Base-by-base conservation (phyloP, 768 basidiomycete genomes). In the Mrakia frigida region DNA sequence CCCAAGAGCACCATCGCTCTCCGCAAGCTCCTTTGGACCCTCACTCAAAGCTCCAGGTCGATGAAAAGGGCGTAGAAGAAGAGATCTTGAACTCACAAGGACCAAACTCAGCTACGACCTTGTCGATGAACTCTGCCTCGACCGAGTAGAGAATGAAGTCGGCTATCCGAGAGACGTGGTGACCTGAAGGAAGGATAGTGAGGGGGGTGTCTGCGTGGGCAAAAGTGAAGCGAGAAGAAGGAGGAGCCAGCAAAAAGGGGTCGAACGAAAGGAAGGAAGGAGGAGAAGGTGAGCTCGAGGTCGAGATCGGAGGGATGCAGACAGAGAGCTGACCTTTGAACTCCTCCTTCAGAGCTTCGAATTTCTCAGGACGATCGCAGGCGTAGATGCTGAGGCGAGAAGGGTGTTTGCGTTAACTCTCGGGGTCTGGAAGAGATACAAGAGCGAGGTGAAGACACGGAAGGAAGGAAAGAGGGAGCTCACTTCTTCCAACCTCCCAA, bases 71-170 rank as follows among this genome's bases (percentile, higher is more conserved):
- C 56, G 18, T 43, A 39, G 21, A n/a, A 9, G 18, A 71, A 33
- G 25, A 59, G 13, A 37, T 13, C 0, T 37, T 21, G 72, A 10
- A 86, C 92, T 78, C 79, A 94, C 94, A 95, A n/a, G 94, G 93
- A 11, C 96, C 96, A 81, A 89, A 98, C 80, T 92, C 87, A 16
- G 86, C 86, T 11, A 98, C 95, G n/a, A 96, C 93, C 1, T 85
- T 83, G 46, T 89, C 88, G 77, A 98, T 91, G 81, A 87, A 90
- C 80, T 93, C 93, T 25, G 96, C 94, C 81, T 98, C 95, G 67
- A 98, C 93, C 25, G 92, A 91, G 83, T 98, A 98, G 81, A 98
- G 87, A 83, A 98, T 92, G 79, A 94, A 92, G 84, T 98, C 96
- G 39, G 93, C 91, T 4, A 90, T 87, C 14, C 96, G 88, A 3